Conservation (phyloP, 2,329 filamentous ascomycete genomes). For the Dryadomyces quercus-mongolicae region DNA sequence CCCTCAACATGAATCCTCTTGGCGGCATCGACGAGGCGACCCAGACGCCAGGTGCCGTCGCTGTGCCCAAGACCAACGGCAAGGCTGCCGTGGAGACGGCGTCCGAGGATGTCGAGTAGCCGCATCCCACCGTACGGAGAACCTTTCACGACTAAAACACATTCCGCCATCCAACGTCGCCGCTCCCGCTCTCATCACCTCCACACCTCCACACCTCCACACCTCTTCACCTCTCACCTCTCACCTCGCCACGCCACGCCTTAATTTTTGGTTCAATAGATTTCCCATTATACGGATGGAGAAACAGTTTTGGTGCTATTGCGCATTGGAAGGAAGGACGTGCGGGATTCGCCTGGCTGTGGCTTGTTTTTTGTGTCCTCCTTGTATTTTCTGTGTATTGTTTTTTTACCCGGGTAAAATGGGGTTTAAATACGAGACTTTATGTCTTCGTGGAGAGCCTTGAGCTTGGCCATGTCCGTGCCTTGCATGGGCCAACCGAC, state of each 20-base stretch:
- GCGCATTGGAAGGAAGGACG: background rate
- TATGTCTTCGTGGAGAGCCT: constrained; percentile 68
- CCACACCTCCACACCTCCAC: background rate
- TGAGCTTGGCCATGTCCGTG: constrained; percentile 71
- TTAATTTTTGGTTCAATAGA: background rate
- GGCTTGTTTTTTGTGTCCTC: background rate
- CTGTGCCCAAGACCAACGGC: constrained; percentile 5
- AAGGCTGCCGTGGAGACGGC: constrained; percentile 22
- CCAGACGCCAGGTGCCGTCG: constrained; percentile 1
- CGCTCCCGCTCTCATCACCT: background rate
- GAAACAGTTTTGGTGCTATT: background rate
- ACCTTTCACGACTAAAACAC: background rate
- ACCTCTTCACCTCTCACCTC: too few relatives aligned
- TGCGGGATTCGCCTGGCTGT: too few relatives aligned
- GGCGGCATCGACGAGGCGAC: constrained; percentile 8
- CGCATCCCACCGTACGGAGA: background rate
- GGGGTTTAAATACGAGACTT: constrained; percentile 67
- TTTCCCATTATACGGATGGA: background rate
- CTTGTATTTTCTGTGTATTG: background rate
- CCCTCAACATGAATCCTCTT: constrained; percentile 55
- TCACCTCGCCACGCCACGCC: too few relatives aligned
- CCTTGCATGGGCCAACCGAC: constrained; percentile 60
- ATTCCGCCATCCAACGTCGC: background rate
- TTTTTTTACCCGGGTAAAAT: background rate
- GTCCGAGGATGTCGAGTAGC: constrained; percentile 31